Evolutionary conservation across 208 protist genomes (phyloP).

Genomic region (Borovskyia barvae): DNA sequence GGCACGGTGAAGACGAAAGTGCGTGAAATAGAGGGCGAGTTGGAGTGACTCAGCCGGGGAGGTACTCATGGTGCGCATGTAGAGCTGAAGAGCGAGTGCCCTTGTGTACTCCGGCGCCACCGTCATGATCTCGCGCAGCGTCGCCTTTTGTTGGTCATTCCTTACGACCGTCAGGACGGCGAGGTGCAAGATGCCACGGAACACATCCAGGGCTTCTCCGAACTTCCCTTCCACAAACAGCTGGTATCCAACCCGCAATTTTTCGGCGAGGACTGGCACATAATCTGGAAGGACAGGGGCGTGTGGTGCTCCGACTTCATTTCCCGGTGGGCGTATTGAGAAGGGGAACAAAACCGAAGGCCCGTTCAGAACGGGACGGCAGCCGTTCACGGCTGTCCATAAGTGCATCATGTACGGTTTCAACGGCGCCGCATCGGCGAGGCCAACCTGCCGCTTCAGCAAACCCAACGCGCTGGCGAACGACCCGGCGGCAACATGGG

Average conservation of each 20-base stretch:
- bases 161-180: conserved; percentile 80
- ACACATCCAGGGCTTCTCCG: conserved; percentile 74
- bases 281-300: conserved; percentile 54
- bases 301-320: conserved; percentile 33
- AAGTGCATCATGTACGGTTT: conserved; percentile 87
- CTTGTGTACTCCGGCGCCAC: conserved; percentile 68
- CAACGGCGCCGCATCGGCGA: conserved; percentile 90
- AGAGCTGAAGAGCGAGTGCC: conserved; percentile 78
- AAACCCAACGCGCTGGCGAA: conserved; percentile 93
- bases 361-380: conserved; percentile 35
- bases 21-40: conserved; percentile 98
- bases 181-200: conserved; percentile 81
- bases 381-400: conserved; percentile 68
- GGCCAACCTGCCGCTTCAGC: conserved; percentile 87
- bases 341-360: conserved; percentile 46
- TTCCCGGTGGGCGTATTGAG: conserved; percentile 30
- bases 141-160: conserved; percentile 46
- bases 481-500: conserved; percentile 95
- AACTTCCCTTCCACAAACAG: conserved; percentile 92
- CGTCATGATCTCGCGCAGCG: conserved; percentile 56
- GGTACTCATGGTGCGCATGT: conserved; percentile 55
- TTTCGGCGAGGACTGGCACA: conserved; percentile 67
- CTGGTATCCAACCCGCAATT: conserved; percentile 76
- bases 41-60: conserved; percentile 65
- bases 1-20: conserved; percentile 93